phyloP scores from a whole-genome alignment of 192 early-diverging fungal genomes.

The Neocallimastix lanati region DNA sequence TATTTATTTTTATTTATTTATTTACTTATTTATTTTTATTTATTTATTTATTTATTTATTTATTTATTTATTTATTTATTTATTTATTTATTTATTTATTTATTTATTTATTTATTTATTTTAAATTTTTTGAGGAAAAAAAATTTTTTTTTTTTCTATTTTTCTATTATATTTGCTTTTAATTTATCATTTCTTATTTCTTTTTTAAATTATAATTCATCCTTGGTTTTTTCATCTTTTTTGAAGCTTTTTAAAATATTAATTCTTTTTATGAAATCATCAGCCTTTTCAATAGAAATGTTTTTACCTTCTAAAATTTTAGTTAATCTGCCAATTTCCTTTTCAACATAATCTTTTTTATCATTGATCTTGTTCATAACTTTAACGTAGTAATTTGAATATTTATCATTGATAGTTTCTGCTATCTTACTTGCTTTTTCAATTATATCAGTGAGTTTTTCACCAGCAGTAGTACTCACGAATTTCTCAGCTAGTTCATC shows the following conservation, averaged over 20 bases:
- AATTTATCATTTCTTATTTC: too few species aligned
- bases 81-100: too few species aligned
- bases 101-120: too few species aligned
- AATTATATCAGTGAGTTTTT: constrained; percentile 22
- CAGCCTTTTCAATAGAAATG: constrained; percentile 48
- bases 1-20: too few species aligned
- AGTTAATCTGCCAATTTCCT: constrained; percentile 61
- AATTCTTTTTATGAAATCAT: constrained; percentile 67
- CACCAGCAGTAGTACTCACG: constrained; percentile 21
- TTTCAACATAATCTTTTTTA: constrained; percentile 45
- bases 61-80: too few species aligned
- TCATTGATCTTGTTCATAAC: constrained; percentile 69
- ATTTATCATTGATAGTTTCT: constrained; percentile 12
- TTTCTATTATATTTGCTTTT: too few species aligned
- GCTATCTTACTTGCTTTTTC: constrained; percentile 12
- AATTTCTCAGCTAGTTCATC: constrained; percentile 43
- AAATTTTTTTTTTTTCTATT: too few species aligned
- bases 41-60: too few species aligned
- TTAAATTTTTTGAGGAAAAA: too few species aligned
- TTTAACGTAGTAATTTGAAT: constrained; percentile 75
- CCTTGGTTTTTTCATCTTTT: not conserved
- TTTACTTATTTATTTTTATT: too few species aligned
- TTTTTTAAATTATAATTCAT: not conserved
- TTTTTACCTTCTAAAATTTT: constrained; percentile 55
- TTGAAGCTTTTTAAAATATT: constrained; percentile 52